A percentile compares a stretch with the other conserved stretches of the same genome.
phyloP scores from a whole-genome alignment of 805 yeast genomes.

The Starmerella cellae region DNA sequence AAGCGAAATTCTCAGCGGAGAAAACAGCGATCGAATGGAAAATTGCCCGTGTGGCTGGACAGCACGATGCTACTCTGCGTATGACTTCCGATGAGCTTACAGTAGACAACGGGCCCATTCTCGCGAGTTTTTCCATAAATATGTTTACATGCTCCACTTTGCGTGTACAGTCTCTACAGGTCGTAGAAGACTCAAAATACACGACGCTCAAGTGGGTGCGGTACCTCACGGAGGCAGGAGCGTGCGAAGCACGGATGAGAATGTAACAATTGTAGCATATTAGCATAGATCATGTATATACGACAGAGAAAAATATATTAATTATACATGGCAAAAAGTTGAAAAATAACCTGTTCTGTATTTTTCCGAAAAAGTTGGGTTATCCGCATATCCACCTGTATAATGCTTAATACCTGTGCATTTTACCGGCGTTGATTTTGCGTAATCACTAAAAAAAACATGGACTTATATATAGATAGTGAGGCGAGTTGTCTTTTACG shows the following conservation, averaged over 20 bases:
- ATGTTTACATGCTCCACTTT: conserved; percentile 72
- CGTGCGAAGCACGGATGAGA: conserved; percentile 64
- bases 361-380: no score
- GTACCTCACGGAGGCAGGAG: conserved; percentile 61
- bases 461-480: no score
- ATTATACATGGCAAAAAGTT: background rate
- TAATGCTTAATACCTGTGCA: no score
- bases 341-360: background rate
- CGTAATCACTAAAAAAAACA: no score
- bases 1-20: conserved; percentile 53
- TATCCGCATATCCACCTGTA: no score
- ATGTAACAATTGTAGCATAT: no score
- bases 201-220: conserved; percentile 78
- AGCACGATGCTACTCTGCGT: conserved; percentile 46
- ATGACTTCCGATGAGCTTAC: conserved; percentile 35
- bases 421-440: no score
- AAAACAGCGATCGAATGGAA: conserved; percentile 58
- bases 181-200: conserved; percentile 47
- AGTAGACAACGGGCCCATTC: conserved; percentile 37
- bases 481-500: no score
- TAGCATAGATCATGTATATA: background rate
- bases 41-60: conserved; percentile 54
- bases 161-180: conserved; percentile 56
- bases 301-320: background rate
- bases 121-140: conserved; percentile 50